Base-by-base conservation (phyloP, 2,329 filamentous ascomycete species). In the Dothistroma septosporum region DNA sequence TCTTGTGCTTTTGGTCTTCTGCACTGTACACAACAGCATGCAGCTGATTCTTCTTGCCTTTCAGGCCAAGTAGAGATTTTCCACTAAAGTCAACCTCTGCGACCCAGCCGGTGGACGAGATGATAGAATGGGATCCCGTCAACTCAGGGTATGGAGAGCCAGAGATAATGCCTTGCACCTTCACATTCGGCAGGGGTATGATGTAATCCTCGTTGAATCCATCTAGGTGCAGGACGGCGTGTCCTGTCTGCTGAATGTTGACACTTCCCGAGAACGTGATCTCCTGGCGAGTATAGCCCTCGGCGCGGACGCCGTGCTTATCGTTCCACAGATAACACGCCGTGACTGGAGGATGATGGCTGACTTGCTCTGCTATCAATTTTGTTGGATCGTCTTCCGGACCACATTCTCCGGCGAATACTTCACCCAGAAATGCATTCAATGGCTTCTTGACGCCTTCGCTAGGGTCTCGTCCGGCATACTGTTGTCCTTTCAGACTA, bases 401-500 rank as follows among this genome's bases (percentile, higher is more conserved):
- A 10, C 71, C 72, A 71, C 73, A 67, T 12, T 70, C 69, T 19
- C 75, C 78, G 3, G 80, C 59, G 63, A 81, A 82, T 0, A 81
- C 57, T 58, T 82, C 79, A 0, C 79, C 79, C 21, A 82, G 70
- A 56, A 82, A 81, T 1, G 80, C 78, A 62, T 82, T 82, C 53
- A 82, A 67, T 0, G 80, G 80, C 64, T 82, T 83, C 71, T 80
- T 82, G 1, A 79, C 74, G 4, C 77, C 78, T 14, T 78, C 74
- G 24, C 66, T 69, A 35, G 76, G 74, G 9, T 73, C 66, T n/a
- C 77, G 72, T 4, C 78, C 77, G 2, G 76, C 77, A 60, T 80
- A 81, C 57, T 80, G 77, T 65, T 83, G 80, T 9, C 77, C 76
- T 57, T 76, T 76, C 21, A 82, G 68, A 28, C 76, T 77, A 16